These are phyloP conservation scores for Aspergillus baeticus DNA, from an alignment of 495 filamentous ascomycete species.

Conservation along the genomic window DNA sequence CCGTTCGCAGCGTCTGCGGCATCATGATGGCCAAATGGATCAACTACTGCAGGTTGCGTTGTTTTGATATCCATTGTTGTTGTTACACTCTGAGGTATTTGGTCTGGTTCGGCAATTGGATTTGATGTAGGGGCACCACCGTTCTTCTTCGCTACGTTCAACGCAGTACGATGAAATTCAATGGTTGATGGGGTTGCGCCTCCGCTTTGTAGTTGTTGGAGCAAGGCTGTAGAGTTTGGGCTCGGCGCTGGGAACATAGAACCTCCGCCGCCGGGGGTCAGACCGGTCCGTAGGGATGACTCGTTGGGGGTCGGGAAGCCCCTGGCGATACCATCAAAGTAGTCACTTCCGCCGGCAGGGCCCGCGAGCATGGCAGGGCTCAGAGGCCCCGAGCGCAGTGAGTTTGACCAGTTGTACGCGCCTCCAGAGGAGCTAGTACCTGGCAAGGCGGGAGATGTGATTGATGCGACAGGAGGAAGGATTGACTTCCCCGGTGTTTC, in stretches of 20 bases:
- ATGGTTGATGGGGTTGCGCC: constrained; percentile 85
- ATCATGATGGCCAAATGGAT: constrained; percentile 79
- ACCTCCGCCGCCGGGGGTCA: constrained; percentile 93
- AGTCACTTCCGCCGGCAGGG: constrained; percentile 72
- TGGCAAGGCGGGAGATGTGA: constrained; percentile 87
- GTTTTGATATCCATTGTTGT: constrained; percentile 52
- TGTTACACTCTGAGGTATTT: constrained; percentile 35
- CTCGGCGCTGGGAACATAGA: constrained; percentile 96
- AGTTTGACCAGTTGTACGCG: constrained; percentile 78
- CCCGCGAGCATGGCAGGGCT: constrained; percentile 98
- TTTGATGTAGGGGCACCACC: constrained; percentile 49
- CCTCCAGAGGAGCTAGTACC: constrained; percentile 60
- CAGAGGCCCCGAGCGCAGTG: constrained; percentile 85
- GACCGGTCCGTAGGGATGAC: constrained; percentile 84
- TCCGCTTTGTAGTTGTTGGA: constrained; percentile 74
- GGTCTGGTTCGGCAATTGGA: constrained; percentile 47
- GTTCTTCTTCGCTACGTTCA: constrained; percentile 71
- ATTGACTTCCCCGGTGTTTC: constrained; percentile 89
- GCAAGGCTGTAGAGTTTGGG: constrained; percentile 78
- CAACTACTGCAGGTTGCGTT: constrained; percentile 42
- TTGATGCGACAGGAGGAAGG: constrained; percentile 83
- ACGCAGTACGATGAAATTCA: constrained; percentile 91
- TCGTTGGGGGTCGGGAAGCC: constrained; percentile 97
- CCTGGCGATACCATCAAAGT: constrained; percentile 77
- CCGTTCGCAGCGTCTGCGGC: constrained; percentile 94